A percentile compares a stretch with the other conserved stretches of the same genome.
Conservation (phyloP, 2,329 filamentous ascomycete genomes). For the Peltaster fructicola region DNA sequence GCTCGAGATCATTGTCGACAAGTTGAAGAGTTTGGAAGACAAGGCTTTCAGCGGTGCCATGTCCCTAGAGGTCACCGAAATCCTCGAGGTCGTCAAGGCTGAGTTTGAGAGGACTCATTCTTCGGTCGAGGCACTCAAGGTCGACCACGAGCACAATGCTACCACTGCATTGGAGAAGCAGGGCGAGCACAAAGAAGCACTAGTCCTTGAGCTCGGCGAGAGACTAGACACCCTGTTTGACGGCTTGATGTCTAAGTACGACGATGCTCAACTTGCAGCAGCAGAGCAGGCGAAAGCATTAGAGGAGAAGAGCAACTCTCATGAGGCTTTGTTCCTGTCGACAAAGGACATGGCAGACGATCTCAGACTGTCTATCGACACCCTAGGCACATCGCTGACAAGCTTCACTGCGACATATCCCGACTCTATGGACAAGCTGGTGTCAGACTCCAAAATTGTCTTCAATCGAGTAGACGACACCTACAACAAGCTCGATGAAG, state of each 20-base stretch:
- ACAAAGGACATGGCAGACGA: constrained; percentile 76
- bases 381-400: constrained; percentile 48
- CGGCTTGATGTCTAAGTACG: constrained; percentile 72
- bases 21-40: constrained; percentile 53
- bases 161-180: constrained; percentile 39
- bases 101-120: constrained; percentile 80
- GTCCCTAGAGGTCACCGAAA: constrained; percentile 34
- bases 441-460: constrained; percentile 72
- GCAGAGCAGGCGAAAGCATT: constrained; percentile 57
- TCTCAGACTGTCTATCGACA: constrained; percentile 69
- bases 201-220: constrained; percentile 34
- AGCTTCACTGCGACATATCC: constrained; percentile 43
- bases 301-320: constrained; percentile 54
- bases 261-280: constrained; percentile 58
- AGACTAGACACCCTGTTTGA: constrained; percentile 62
- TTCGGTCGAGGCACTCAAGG: constrained; percentile 60
- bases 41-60: constrained; percentile 35
- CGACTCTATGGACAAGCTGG: constrained; percentile 56
- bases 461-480: constrained; percentile 70
- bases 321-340: constrained; percentile 53
- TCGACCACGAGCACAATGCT: constrained; percentile 52
- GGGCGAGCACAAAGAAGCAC: constrained; percentile 37
- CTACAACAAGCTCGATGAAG: constrained; percentile 56
- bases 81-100: constrained; percentile 56
- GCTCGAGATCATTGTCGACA: constrained; percentile 38